Evolutionary conservation across 1,139 yeast species (phyloP).

Genomic region (Pneumocystis canis): DNA sequence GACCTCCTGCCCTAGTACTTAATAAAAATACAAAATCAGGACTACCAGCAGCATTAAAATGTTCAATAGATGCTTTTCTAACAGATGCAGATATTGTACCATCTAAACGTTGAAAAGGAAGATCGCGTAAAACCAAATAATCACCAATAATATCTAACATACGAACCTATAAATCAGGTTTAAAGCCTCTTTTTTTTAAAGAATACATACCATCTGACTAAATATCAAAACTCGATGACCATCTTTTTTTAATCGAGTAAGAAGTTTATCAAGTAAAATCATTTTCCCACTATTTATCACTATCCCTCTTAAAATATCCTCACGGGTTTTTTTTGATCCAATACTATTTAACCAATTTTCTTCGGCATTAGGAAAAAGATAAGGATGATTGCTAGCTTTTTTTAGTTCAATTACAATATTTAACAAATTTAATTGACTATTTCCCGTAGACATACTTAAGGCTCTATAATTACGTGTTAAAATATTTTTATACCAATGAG

Average conservation of each 20-base stretch:
- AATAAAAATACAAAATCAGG: slow-evolving; percentile 82
- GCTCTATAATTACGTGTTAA: slow-evolving; percentile 85
- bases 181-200: neutral
- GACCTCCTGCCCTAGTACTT: slow-evolving; percentile 96
- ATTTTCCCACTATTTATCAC: slow-evolving; percentile 97
- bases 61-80: slow-evolving; percentile 88
- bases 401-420: slow-evolving; percentile 92
- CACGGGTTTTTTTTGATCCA: slow-evolving; percentile 41
- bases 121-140: slow-evolving; percentile 77
- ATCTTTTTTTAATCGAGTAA: slow-evolving; percentile 71
- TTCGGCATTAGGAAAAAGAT: slow-evolving; percentile 86
- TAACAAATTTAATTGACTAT: slow-evolving; percentile 65
- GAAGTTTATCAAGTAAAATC: slow-evolving; percentile 82
- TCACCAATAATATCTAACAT: slow-evolving; percentile 93
- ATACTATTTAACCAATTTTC: slow-evolving; percentile 55
- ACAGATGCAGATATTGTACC: slow-evolving; percentile 94
- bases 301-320: slow-evolving; percentile 70
- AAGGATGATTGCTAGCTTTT: slow-evolving; percentile 94
- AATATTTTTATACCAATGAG: slow-evolving; percentile 86
- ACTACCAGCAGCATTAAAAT: slow-evolving; percentile 86
- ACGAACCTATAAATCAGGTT: slow-evolving; percentile 24
- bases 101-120: slow-evolving; percentile 80
- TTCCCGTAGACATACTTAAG: slow-evolving; percentile 59
- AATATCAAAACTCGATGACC: slow-evolving; percentile 92
- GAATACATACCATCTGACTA: slow-evolving; percentile 71